phyloP scores from a whole-genome alignment of 345 rosid species.

The Carallia pectinifolia region DNA sequence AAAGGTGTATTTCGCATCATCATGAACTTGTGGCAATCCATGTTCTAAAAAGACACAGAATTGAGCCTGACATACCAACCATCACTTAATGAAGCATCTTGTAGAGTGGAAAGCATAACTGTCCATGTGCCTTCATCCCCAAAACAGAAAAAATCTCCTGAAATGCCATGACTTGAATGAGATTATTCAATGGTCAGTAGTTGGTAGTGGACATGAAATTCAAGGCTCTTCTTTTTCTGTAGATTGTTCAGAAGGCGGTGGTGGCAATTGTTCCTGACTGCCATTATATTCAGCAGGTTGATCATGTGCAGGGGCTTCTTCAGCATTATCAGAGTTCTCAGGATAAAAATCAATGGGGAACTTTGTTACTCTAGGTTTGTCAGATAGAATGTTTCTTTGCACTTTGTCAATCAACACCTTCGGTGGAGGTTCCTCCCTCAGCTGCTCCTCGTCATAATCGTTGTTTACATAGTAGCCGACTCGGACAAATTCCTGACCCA shows the following conservation, averaged over 20 bases:
- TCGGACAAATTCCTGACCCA: constrained; percentile 79
- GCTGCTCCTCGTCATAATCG: constrained; percentile 83
- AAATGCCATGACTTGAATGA: constrained; percentile 12
- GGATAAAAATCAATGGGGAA: constrained; percentile 95
- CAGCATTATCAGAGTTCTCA: constrained; percentile 40
- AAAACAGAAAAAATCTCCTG: constrained; percentile 4
- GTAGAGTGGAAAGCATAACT: not conserved
- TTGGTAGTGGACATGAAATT: not conserved
- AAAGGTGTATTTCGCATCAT: not conserved
- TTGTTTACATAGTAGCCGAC: constrained; percentile 94
- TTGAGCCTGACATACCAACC: constrained; percentile 2
- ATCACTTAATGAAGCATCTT: constrained; percentile 13
- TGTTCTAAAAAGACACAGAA: not conserved
- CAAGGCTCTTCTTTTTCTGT: constrained; percentile 36
- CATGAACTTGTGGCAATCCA: constrained; percentile 4
- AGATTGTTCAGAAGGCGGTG: constrained; percentile 25
- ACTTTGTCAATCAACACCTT: constrained; percentile 73
- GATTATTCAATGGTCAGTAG: not conserved
- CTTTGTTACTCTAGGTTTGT: constrained; percentile 92
- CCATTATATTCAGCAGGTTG: constrained; percentile 40
- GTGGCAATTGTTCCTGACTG: constrained; percentile 24
- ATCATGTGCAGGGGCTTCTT: constrained; percentile 35
- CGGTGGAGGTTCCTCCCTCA: constrained; percentile 85
- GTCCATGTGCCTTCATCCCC: not conserved
- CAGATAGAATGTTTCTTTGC: constrained; percentile 78